A percentile compares a stretch with the other conserved stretches of the same genome.
phyloP scores from a whole-genome alignment of 768 basidiomycete genomes.

The Lyophyllum shimeji region DNA sequence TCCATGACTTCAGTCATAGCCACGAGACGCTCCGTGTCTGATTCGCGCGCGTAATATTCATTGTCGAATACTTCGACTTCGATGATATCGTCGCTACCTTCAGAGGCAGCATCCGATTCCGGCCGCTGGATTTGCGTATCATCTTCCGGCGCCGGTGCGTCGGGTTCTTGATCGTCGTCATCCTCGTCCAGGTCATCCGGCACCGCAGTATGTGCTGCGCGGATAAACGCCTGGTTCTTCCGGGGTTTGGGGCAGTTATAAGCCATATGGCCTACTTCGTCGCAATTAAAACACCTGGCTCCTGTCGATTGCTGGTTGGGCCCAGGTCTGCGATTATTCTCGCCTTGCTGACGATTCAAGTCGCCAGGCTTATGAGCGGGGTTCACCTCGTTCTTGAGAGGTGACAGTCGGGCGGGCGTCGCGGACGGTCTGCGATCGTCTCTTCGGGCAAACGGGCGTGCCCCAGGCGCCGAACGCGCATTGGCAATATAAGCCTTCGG shows the following conservation, averaged over 20 bases:
- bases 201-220: neutral
- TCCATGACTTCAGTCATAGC: neutral
- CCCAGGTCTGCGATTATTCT: too few relatives aligned
- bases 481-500: neutral
- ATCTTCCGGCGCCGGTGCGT: neutral
- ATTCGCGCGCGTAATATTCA: neutral
- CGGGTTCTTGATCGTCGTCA: neutral
- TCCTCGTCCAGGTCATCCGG: neutral
- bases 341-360: too few relatives aligned
- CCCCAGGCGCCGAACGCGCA: too few relatives aligned
- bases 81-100: neutral
- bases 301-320: too few relatives aligned
- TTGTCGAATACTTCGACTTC: constrained; percentile 1
- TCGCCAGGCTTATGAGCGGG: too few relatives aligned
- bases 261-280: neutral
- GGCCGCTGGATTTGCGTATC: neutral
- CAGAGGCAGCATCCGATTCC: neutral
- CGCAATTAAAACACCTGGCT: neutral
- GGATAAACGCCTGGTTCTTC: neutral
- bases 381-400: too few relatives aligned
- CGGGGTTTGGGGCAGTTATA: neutral
- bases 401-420: too few relatives aligned
- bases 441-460: too few relatives aligned
- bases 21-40: neutral
- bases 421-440: too few relatives aligned